Evolutionary conservation across 257 asterid species (phyloP), one percentile per base, ranked within the genome.

Genomic region (Solanum pimpinellifolium): DNA sequence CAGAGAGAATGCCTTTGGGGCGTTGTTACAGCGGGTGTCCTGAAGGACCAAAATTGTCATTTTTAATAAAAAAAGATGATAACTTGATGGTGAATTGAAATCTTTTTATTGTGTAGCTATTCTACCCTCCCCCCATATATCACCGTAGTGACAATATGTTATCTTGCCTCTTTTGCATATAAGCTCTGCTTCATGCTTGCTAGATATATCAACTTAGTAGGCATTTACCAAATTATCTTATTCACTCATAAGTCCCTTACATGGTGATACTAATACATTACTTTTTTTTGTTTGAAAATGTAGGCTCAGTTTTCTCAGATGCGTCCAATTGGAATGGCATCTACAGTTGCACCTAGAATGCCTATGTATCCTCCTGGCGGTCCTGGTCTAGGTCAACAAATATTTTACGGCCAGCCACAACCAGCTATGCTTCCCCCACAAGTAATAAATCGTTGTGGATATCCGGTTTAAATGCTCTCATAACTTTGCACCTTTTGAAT

Each of bases 271-370:
- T 81, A 49, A 81, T 49, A 49, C 21, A 16, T 16, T 49, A 49
- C 49, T 25, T 78, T 49, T 81, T 21, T 29, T 81, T 49, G 29
- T 31, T 81, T 81, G 29, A 49, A 29, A 81, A 75, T 87, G 42
- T 90, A 96, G 99, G 98, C 96, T 88, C 98, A 96, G 82, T 96
- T 96, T 93, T 90, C 99, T 87, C 99, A 96, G 89, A 88, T 93
- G 92, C 94, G 98, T 77, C 98, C 99, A 44, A 90, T 96, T 88
- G 68, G 97, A 16, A 92, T 96, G 93, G 90, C 92, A 42, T 93
- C 97, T 83, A 44, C 95, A 88, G 95, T 94, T 39, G 90, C 94
- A 68, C 98, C 99, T 89, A 97, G 98, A 27, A 90, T 95, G 93
- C 95, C 96, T 6, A 89, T 96, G 91, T 94, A 91, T 89, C 85